These are phyloP conservation scores for Aspergillus piperis DNA, from an alignment of 2,329 filamentous ascomycete genomes.

Conservation along the genomic window DNA sequence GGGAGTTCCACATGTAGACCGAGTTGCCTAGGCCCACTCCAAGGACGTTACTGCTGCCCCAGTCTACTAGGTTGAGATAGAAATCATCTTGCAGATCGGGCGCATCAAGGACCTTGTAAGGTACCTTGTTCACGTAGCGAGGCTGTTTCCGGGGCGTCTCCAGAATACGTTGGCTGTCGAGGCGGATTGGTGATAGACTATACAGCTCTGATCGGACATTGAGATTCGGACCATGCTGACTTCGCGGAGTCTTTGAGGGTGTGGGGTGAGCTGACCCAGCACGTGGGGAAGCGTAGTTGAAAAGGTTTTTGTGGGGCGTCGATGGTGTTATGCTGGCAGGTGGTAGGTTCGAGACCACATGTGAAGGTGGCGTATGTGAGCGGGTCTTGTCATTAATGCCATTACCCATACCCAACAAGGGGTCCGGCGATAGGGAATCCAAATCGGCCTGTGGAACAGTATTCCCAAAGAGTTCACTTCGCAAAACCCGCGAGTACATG, in stretches of 20 bases:
- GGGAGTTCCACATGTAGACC: conserved; percentile 98
- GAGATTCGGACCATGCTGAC: conserved; percentile 81
- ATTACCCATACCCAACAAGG: conserved; percentile 47
- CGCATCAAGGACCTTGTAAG: conserved; percentile 95
- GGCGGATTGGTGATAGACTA: conserved; percentile 89
- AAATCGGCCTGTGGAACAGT: conserved; percentile 80
- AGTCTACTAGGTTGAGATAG: conserved; percentile 95
- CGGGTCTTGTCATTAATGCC: conserved; percentile 65
- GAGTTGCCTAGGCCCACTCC: conserved; percentile 90
- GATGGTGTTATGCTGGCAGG: conserved; percentile 79
- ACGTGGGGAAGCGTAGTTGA: conserved; percentile 79
- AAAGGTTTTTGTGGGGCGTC: conserved; percentile 96
- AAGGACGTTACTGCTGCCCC: conserved; percentile 92
- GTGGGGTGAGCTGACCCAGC: conserved; percentile 81
- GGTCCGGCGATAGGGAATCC: conserved; percentile 63
- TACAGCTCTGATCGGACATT: conserved; percentile 92
- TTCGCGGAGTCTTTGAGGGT: conserved; percentile 84
- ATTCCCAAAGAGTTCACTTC: conserved; percentile 88
- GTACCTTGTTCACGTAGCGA: conserved; percentile 89
- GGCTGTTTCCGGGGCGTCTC: conserved; percentile 87
- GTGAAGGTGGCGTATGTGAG: conserved; percentile 78
- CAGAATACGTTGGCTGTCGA: conserved; percentile 89
- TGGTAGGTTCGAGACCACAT: conserved; percentile 64
- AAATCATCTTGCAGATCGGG: conserved; percentile 96
- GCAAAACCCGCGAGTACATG: conserved; percentile 83